These are phyloP conservation scores for Penicillium nordicum DNA, from an alignment of 2,329 filamentous ascomycete species.

Conservation along the genomic window DNA sequence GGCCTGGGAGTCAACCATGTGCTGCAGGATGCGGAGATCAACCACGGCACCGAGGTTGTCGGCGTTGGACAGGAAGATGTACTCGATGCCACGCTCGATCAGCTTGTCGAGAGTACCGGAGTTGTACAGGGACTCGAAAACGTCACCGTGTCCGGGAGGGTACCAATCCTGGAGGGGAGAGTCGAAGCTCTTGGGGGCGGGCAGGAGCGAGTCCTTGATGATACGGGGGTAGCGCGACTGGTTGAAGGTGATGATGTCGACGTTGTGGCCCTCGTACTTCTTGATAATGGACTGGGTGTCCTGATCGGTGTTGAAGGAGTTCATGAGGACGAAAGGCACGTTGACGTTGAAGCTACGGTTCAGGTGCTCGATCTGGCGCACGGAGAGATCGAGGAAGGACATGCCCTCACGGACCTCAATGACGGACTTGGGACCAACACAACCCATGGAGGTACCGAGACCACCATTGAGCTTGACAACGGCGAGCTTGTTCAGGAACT, in stretches of 20 bases:
- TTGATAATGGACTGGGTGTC: conserved; percentile 99
- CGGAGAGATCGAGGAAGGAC: conserved; percentile 98
- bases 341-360: conserved; percentile 98
- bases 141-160: conserved; percentile 97
- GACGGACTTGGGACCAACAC: conserved; percentile 97
- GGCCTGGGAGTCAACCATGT: conserved; percentile 96
- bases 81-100: conserved; percentile 89
- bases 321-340: conserved; percentile 98
- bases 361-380: conserved; percentile 97
- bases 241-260: conserved; percentile 99
- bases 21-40: conserved; percentile 94
- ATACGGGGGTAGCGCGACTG: conserved; percentile 98
- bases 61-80: conserved; percentile 97
- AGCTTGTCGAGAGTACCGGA: conserved; percentile 97
- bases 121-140: conserved; percentile 99
- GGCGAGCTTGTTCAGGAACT: conserved; percentile 94
- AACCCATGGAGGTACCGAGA: conserved; percentile 99
- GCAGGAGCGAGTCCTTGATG: conserved; percentile 95
- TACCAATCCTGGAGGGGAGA: conserved; percentile 96
- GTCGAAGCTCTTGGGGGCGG: conserved; percentile 83
- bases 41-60: conserved; percentile 98
- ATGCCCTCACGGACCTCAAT: conserved; percentile 99
- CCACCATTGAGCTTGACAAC: conserved; percentile 99
- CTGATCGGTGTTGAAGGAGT: conserved; percentile 99
- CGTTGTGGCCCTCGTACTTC: conserved; percentile 99